These are phyloP conservation scores for Articulospora tetracladia DNA, from an alignment of 495 filamentous ascomycete species.

Conservation along the genomic window DNA sequence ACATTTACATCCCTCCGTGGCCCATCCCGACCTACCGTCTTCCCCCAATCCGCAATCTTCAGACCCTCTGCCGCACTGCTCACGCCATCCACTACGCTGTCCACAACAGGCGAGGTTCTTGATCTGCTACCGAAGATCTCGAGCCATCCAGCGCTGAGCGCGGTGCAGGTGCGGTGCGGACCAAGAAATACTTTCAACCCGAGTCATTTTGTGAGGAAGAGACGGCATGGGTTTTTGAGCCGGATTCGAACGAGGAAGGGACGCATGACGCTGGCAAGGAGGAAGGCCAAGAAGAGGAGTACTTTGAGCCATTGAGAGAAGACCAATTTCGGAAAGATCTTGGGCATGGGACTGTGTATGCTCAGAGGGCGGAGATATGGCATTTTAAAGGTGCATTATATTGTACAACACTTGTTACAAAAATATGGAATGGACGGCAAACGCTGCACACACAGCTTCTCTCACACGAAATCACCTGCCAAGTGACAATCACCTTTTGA, in stretches of 20 bases:
- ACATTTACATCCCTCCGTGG: conserved; percentile 33
- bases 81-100: not conserved
- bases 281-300: conserved; percentile 57
- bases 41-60: conserved; percentile 24
- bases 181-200: conserved; percentile 62
- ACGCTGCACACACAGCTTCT: too few species aligned
- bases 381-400: too few species aligned
- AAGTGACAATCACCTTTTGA: too few species aligned
- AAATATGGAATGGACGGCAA: too few species aligned
- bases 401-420: too few species aligned
- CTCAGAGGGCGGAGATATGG: too few species aligned
- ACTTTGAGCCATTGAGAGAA: conserved; percentile 52
- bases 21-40: conserved; percentile 32
- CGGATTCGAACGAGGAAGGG: conserved; percentile 53
- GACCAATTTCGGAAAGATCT: not conserved
- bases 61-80: conserved; percentile 20
- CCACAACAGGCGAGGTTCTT: conserved; percentile 36
- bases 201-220: conserved; percentile 66
- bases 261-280: conserved; percentile 51
- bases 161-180: conserved; percentile 47
- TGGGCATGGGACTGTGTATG: too few species aligned
- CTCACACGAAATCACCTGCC: too few species aligned
- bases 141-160: conserved; percentile 40
- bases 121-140: conserved; percentile 44
- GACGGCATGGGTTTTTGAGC: conserved; percentile 65